These are phyloP conservation scores for Fraxinus angustifolia DNA, from an alignment of 305 asterid species.

Conservation along the genomic window DNA sequence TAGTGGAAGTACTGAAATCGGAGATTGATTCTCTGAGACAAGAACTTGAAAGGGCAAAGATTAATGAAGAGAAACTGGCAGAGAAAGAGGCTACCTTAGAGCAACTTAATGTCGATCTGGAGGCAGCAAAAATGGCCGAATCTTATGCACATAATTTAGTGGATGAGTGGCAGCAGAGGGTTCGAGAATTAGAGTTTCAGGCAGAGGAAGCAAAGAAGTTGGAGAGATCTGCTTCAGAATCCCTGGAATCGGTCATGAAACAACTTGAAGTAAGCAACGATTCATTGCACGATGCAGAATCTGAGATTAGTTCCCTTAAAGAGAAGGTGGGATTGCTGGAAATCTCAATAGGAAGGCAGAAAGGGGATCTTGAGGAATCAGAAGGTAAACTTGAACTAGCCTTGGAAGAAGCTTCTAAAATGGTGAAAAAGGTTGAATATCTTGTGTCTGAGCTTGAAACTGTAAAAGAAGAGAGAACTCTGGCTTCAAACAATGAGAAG, in stretches of 20 bases:
- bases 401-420: slow-evolving; percentile 59
- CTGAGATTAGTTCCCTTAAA: slow-evolving; percentile 68
- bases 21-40: slow-evolving; percentile 57
- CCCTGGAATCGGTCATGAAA: slow-evolving; percentile 75
- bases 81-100: slow-evolving; percentile 69
- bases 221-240: slow-evolving; percentile 86
- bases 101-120: slow-evolving; percentile 80
- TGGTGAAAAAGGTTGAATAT: slow-evolving; percentile 57
- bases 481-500: slow-evolving; percentile 66
- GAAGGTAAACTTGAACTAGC: slow-evolving; percentile 55
- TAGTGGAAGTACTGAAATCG: slow-evolving; percentile 51
- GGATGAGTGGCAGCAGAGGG: slow-evolving; percentile 69
- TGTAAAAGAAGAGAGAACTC: slow-evolving; percentile 64
- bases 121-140: slow-evolving; percentile 87
- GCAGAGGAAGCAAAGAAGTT: slow-evolving; percentile 67
- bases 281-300: slow-evolving; percentile 66
- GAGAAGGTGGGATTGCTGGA: slow-evolving; percentile 78
- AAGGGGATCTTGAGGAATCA: slow-evolving; percentile 65
- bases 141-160: slow-evolving; percentile 69
- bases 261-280: slow-evolving; percentile 78
- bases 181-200: slow-evolving; percentile 47
- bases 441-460: slow-evolving; percentile 65
- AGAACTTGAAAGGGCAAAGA: slow-evolving; percentile 57
- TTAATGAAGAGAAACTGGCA: slow-evolving; percentile 46
- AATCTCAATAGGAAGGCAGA: slow-evolving; percentile 61